Percentiles rank a stretch among this genome's conserved stretches.
These are phyloP conservation scores for Elaeagnus macrophylla DNA, from an alignment of 306 rosid species.

Conservation along the genomic window DNA sequence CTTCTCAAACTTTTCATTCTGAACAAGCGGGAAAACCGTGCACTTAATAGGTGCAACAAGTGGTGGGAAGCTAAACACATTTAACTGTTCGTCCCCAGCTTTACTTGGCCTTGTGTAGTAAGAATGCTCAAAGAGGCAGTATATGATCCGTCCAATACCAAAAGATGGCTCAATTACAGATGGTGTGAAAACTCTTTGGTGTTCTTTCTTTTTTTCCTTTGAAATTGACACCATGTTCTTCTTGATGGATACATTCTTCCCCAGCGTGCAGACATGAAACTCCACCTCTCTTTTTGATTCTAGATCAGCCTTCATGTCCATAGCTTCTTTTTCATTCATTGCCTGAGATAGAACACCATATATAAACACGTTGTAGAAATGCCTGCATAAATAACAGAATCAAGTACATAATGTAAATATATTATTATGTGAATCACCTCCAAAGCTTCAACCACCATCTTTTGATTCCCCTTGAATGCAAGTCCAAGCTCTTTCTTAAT, in stretches of 20 bases:
- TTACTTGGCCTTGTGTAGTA: constrained; percentile 76
- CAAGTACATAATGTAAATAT: constrained; percentile 2
- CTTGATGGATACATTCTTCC: constrained; percentile 44
- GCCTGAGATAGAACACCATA: constrained; percentile 38
- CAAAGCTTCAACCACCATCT: constrained; percentile 81
- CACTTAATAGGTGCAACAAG: constrained; percentile 94
- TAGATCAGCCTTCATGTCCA: constrained; percentile 61
- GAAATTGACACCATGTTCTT: constrained; percentile 69
- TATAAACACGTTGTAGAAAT: constrained; percentile 11
- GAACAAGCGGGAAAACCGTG: constrained; percentile 94
- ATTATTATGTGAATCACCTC: constrained; percentile 46
- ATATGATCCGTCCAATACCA: constrained; percentile 89
- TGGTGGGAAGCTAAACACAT: constrained; percentile 78
- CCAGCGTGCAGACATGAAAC: constrained; percentile 69
- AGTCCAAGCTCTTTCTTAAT: constrained; percentile 76
- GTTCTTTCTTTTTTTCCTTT: constrained; percentile 81
- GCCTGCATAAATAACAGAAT: constrained; percentile 3
- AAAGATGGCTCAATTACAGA: constrained; percentile 96
- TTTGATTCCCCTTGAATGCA: constrained; percentile 76
- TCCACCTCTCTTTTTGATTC: constrained; percentile 68
- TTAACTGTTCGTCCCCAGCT: constrained; percentile 69
- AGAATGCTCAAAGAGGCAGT: constrained; percentile 85
- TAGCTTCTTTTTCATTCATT: constrained; percentile 81
- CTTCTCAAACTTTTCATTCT: constrained; percentile 67
- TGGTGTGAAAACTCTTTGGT: constrained; percentile 90